Base-by-base conservation (phyloP, 352 stramenopile species). In the Phytophthora idaei region DNA sequence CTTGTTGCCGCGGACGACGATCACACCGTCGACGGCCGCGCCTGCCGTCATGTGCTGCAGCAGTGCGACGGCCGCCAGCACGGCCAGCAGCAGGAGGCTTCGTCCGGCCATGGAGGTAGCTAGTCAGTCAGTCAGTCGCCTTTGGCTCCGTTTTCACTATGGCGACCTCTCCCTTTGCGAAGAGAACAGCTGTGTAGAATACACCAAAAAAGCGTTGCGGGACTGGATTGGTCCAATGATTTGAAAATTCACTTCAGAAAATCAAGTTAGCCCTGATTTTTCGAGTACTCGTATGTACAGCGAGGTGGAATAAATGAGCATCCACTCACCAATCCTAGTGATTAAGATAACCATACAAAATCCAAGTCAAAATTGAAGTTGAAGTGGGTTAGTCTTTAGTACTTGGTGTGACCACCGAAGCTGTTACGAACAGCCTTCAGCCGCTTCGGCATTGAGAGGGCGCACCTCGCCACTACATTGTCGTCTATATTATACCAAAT, bases 1-100 rank as follows among this genome's bases (percentile, higher is more conserved):
- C 62, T 96, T 94, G 83, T 93, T 94, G 52, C 88, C 88, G 48
- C 87, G 86, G 62, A 96, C 89, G 48, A 95, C 44, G 51, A 94
- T 80, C 49, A 83, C 77, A 52, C 79, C 79, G 53, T 81, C 68
- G 12, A 76, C 74, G 37, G 74, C 57, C 15, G 69, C 67, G 12
- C 61, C 54, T 14, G 50, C 47, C 31, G 44, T 17, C 34, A 65
- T 57, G 42, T 62, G 52, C 31, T 58, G 21, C 41, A 76, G 56
- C 34, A 65, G 34, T 44, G 56, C 60, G 31, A 69, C 12, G 44
- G 65, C 47, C 57, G 64, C 59, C 58, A 77, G 41, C 53, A 61
- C 44, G 41, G 51, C 69, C 39, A 77, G 53, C 32, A 78, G 56
- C 59, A 68, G 32, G 17, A 52, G 58, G 41, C 63, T 75, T 52